Evolutionary conservation across 2,329 filamentous ascomycete genomes (phyloP).

Genomic region (Colletotrichum chlorophyti): DNA sequence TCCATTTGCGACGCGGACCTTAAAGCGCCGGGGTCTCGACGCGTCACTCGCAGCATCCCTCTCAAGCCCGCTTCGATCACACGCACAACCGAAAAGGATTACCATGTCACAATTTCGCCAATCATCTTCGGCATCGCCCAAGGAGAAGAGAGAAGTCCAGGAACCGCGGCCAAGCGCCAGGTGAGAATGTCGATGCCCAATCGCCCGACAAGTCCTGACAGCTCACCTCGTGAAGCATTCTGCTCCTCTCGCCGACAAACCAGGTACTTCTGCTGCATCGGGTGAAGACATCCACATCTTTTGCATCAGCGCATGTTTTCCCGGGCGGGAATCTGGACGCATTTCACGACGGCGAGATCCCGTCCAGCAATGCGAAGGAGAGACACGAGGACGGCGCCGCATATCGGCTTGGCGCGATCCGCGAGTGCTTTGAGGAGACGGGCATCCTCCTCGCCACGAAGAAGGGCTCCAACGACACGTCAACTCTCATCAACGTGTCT

Average conservation of each 20-base stretch:
- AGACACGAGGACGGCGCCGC: slow-evolving; percentile 74
- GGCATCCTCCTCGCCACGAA: slow-evolving; percentile 78
- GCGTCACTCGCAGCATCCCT: slow-evolving; percentile 1
- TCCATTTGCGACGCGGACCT: not conserved
- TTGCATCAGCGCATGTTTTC: slow-evolving; percentile 93
- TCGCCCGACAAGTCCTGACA: not conserved
- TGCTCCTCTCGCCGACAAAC: slow-evolving; percentile 86
- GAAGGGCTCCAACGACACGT: slow-evolving; percentile 43
- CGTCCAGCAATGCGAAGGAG: slow-evolving; percentile 50
- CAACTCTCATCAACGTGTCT: slow-evolving; percentile 65
- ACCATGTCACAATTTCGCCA: slow-evolving; percentile 23
- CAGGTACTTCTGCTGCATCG: slow-evolving; percentile 88
- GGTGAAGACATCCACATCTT: slow-evolving; percentile 81
- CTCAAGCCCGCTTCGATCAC: not conserved
- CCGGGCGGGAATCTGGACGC: slow-evolving; percentile 85
- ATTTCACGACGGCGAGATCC: slow-evolving; percentile 73
- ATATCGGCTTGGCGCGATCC: slow-evolving; percentile 83
- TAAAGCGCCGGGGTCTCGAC: not conserved
- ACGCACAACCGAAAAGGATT: not conserved
- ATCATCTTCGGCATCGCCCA: slow-evolving; percentile 20
- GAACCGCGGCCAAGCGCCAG: slow-evolving; percentile 70
- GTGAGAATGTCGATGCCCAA: slow-evolving; percentile 41
- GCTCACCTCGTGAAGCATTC: slow-evolving; percentile 51
- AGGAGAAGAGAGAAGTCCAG: slow-evolving; percentile 36
- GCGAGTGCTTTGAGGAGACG: slow-evolving; percentile 95